Base-by-base conservation (phyloP, 2,329 filamentous ascomycete species). In the Beauveria caledonica region DNA sequence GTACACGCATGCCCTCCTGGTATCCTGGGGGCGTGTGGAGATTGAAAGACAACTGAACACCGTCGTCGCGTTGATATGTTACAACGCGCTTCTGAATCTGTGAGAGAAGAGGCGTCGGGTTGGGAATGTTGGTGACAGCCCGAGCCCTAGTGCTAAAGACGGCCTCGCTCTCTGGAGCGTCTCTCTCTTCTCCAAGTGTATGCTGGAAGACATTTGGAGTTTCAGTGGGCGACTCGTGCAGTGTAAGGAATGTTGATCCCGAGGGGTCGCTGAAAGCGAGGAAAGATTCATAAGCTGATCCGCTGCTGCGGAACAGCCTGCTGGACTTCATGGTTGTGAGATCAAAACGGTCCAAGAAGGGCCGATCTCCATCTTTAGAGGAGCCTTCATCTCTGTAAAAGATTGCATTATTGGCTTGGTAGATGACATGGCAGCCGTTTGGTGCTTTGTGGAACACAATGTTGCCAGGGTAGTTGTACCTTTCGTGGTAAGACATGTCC, bases 41-140 rank as follows among this genome's bases (percentile, higher is more conserved):
- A 4, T 52, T 52, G 27, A 59, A 59, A 4, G 57, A 59, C 25
- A 59, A 11, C 40, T 59, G 39, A 2, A 59, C 39, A 25, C 57
- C 57, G 21, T 59, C 57, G 3, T 59, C 49, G n/a, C 57, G 57
- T 19, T 59, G 39, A 21, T 59, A 59, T 9, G 48, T 59, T 7
- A 59, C 49, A 19, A 59, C 39, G 27, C 57, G 78, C 68, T 84
- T 7, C 70, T 80, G 3, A 83, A 80, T 63, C 71, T 77, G 0
- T 76, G 78, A 19, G 80, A 81, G 4, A 80, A 84, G 65, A 73
- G 75, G 75, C 75, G 79, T 80, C 70, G 42, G 70, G 21, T 7
- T 15, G 15, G 39, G 48, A 1, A 52, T 59, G n/a, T 53, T 23
- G 2, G 57, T 59, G 11, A 59, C 49, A 25, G 57, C 48, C 7